phyloP scores from a whole-genome alignment of 805 yeast genomes.

The Lipomyces sp. region DNA sequence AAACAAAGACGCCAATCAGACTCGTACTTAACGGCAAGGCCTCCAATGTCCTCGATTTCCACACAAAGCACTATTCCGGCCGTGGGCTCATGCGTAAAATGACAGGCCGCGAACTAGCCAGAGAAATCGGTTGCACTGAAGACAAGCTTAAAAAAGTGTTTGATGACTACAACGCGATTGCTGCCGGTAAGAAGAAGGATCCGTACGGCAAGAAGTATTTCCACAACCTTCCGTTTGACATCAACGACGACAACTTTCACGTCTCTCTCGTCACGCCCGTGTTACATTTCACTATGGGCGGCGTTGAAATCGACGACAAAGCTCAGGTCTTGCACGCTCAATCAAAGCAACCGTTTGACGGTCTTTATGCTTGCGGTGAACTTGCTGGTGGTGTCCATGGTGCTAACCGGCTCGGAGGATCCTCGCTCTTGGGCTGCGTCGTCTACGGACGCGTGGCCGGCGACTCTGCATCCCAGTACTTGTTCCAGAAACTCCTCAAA shows the following conservation, averaged over 20 bases:
- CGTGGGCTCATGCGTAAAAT: constrained; percentile 59
- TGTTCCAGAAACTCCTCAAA: constrained; percentile 46
- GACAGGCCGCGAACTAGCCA: constrained; percentile 52
- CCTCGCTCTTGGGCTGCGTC: constrained; percentile 60
- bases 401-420: constrained; percentile 59
- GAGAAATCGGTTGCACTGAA: constrained; percentile 49
- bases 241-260: constrained; percentile 50
- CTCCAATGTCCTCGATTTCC: constrained; percentile 54
- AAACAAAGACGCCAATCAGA: constrained; percentile 53
- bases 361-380: constrained; percentile 63
- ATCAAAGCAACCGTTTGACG: constrained; percentile 44
- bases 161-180: constrained; percentile 51
- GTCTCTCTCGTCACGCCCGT: constrained; percentile 62
- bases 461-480: constrained; percentile 47
- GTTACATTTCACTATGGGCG: constrained; percentile 73
- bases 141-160: constrained; percentile 47
- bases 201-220: constrained; percentile 56
- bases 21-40: constrained; percentile 56
- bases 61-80: constrained; percentile 60
- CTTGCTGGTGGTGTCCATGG: constrained; percentile 67
- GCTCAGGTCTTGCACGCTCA: constrained; percentile 48
- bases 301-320: constrained; percentile 58
- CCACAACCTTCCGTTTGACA: constrained; percentile 54
- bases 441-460: constrained; percentile 58
- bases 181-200: constrained; percentile 47